Evolutionary conservation across 768 basidiomycete species (phyloP), one percentile per base, ranked within the genome.

Genomic region (Leccinum fibrillosum): DNA sequence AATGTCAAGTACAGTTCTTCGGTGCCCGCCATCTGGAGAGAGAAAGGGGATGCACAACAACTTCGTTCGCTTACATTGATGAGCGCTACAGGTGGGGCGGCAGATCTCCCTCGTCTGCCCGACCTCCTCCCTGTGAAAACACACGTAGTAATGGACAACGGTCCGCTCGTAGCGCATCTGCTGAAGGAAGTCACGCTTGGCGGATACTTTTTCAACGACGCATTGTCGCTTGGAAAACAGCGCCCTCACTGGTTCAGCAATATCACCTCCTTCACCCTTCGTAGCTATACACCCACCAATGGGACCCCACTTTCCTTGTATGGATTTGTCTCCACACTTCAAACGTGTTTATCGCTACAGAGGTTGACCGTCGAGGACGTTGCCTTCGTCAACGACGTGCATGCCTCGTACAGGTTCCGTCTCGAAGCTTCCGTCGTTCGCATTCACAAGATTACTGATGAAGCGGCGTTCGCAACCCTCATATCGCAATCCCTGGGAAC

Each of bases 321-420:
- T 32, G 9, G 17, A 17, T 55, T 61, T 26, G 25, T 61, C 32
- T 21, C 52, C 7, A 30, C 19, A 8, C 21, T 60, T 13, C 42
- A 61, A 44, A 25, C 21, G 8, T 61, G 48, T 11, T 17, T 10
- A 3, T 30, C 21, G 8, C 19, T 61, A 21, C n/a, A 50, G 52
- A 61, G 9, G 32, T 28, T 61, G 39, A 49, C 39, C 4, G 34
- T 61, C 7, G 59, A 61, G 39, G 42, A 55, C 34, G 8, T 61
- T 13, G 2, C 32, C 21, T 61, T 61, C 17, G 21, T 45, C 59
- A 49, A 61, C 49, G 52, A 61, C 21, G 15, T 61, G 6, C 52
- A 39, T 30, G 19, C 47, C 30, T 60, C 47, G 23, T 13, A 45
- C 35, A 50, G 49, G 37, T 61, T 61, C 42, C 48, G 12, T 17